Percentiles rank a stretch among this genome's conserved stretches.
phyloP scores from a whole-genome alignment of 2,329 filamentous ascomycete genomes.

The Penicillium sclerotigenum region DNA sequence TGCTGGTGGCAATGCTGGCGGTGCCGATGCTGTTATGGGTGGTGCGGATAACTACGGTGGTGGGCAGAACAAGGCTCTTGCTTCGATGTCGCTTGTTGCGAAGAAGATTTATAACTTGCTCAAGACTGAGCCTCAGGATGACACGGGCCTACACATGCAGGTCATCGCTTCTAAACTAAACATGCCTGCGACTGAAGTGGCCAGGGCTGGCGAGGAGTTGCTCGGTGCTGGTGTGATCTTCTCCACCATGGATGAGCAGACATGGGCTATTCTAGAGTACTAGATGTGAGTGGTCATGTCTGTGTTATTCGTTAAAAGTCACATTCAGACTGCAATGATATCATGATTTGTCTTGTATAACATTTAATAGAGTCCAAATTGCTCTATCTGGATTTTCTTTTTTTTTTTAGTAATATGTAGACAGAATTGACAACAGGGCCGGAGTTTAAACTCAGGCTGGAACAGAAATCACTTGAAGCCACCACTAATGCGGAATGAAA shows the following conservation, averaged over 20 bases:
- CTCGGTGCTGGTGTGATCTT: constrained; percentile 72
- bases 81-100: constrained; percentile 55
- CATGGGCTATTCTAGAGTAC: constrained; percentile 76
- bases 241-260: constrained; percentile 88
- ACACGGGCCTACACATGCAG: constrained; percentile 80
- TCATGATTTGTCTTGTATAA: constrained; percentile 19
- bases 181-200: constrained; percentile 67
- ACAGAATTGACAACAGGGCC: background rate
- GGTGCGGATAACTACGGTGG: constrained; percentile 33
- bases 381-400: background rate
- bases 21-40: constrained; percentile 37
- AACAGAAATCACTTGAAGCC: background rate
- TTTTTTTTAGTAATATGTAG: background rate
- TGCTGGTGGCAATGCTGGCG: constrained; percentile 48
- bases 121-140: constrained; percentile 63
- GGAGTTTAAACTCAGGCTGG: background rate
- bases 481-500: background rate
- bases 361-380: background rate
- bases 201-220: constrained; percentile 78
- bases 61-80: constrained; percentile 36
- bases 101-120: constrained; percentile 71
- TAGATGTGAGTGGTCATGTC: constrained; percentile 24
- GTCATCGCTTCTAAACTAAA: constrained; percentile 65
- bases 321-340: constrained; percentile 22
- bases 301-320: constrained; percentile 22